Conservation (phyloP, 208 protist species). For the Novymonas esmeraldas region DNA sequence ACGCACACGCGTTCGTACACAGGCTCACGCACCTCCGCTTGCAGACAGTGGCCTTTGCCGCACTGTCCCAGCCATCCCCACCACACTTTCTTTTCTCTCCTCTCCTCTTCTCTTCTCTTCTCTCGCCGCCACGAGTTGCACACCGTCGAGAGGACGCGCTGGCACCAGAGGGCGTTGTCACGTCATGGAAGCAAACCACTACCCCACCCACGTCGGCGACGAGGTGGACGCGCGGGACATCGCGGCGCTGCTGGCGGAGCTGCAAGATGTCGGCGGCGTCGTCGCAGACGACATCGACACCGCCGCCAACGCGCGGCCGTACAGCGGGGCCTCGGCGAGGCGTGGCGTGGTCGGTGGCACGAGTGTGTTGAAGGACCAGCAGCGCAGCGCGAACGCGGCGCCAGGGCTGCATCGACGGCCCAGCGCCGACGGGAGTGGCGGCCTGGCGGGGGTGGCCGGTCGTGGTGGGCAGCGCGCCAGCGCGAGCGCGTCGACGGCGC, state of each 20-base stretch:
- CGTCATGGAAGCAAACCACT: slow-evolving; percentile 23
- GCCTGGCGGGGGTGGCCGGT: too few relatives aligned
- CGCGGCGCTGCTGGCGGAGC: slow-evolving; percentile 63
- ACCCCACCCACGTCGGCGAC: slow-evolving; percentile 5
- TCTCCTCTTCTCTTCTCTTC: neutral
- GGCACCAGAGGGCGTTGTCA: too few relatives aligned
- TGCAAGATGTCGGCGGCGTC: slow-evolving; percentile 43
- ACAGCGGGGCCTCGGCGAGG: slow-evolving; percentile 1
- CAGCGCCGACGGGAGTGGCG: slow-evolving; percentile 10
- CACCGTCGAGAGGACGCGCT: too few relatives aligned
- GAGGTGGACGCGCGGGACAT: slow-evolving; percentile 46
- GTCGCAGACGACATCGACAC: slow-evolving; percentile 9
- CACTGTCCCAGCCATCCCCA: neutral
- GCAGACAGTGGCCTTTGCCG: neutral
- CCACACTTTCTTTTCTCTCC: neutral
- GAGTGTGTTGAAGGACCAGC: slow-evolving; percentile 19
- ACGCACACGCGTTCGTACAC: neutral
- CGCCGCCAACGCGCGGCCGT: slow-evolving; percentile 6
- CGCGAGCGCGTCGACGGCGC: neutral
- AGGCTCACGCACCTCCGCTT: neutral
- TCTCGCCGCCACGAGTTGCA: neutral
- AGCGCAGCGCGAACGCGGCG: slow-evolving; percentile 8
- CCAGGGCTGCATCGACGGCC: slow-evolving; percentile 5
- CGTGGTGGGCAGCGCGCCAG: neutral
- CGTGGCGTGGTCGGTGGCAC: slow-evolving; percentile 22